These are phyloP conservation scores for Aureobasidium zeae DNA, from an alignment of 2,329 filamentous ascomycete species.

Conservation along the genomic window DNA sequence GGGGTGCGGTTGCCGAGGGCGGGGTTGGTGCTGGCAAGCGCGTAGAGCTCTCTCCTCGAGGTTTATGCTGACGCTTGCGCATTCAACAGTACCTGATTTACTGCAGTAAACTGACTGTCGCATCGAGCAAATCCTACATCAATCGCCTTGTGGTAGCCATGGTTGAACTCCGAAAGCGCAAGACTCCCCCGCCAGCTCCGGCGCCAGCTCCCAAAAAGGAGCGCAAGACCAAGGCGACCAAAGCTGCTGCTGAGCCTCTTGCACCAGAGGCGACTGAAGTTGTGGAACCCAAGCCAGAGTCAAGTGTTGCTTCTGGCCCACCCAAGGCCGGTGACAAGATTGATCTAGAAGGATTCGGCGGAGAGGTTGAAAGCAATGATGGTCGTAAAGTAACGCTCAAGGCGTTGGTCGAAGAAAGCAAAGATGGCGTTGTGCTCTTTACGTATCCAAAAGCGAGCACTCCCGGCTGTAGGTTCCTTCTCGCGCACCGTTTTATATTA, in stretches of 20 bases:
- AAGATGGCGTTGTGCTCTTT: conserved; percentile 80
- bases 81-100: background rate
- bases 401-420: conserved; percentile 71
- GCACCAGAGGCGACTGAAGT: conserved; percentile 17
- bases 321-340: conserved; percentile 44
- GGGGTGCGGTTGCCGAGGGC: too few relatives aligned
- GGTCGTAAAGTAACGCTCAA: conserved; percentile 71
- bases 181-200: conserved; percentile 44
- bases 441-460: conserved; percentile 94
- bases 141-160: conserved; percentile 23
- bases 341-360: conserved; percentile 47
- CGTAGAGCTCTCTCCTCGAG: conserved; percentile 5
- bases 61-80: conserved; percentile 5
- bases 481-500: conserved; percentile 13
- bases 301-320: conserved; percentile 20
- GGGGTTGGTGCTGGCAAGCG: too few relatives aligned
- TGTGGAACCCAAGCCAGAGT: conserved; percentile 15
- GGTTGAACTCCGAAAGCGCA: conserved; percentile 56
- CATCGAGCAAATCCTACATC: too few relatives aligned
- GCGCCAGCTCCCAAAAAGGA: conserved; percentile 41
- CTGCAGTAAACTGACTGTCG: background rate
- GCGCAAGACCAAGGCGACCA: conserved; percentile 30
- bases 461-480: conserved; percentile 67
- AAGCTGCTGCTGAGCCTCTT: conserved; percentile 24
- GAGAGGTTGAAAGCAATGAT: conserved; percentile 75